Evolutionary conservation across 441 rosid genomes (phyloP).

Genomic region (Erodium trifolium): DNA sequence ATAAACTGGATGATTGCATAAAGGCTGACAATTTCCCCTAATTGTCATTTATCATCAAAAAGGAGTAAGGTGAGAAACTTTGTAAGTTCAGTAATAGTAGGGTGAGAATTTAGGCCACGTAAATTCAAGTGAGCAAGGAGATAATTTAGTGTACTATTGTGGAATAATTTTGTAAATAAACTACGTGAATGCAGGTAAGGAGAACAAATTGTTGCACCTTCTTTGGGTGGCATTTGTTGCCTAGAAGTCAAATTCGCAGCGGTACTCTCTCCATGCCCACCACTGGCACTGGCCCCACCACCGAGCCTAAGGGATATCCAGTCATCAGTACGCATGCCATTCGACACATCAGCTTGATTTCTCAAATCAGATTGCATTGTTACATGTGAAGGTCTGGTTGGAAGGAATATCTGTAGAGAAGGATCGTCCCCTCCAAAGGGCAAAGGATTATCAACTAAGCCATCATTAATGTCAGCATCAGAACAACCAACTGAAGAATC

Average conservation of each 20-base stretch:
- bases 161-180: too few species aligned
- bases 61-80: too few species aligned
- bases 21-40: too few species aligned
- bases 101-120: too few species aligned
- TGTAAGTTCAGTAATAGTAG: too few species aligned
- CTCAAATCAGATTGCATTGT: conserved; percentile 47
- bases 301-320: conserved; percentile 97
- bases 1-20: too few species aligned
- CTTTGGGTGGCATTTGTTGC: conserved; percentile 49
- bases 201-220: conserved; percentile 39
- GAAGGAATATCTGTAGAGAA: conserved; percentile 86
- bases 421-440: conserved; percentile 81
- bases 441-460: conserved; percentile 78
- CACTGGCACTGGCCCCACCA: conserved; percentile 34
- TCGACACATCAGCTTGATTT: conserved; percentile 65
- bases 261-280: conserved; percentile 40
- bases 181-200: conserved; percentile 3
- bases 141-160: too few species aligned
- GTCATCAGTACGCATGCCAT: conserved; percentile 68
- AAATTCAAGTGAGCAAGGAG: too few species aligned
- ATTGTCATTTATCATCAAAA: too few species aligned
- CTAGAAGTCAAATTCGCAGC: conserved; percentile 39
- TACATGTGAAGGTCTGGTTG: conserved; percentile 66
- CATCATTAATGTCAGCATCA: conserved; percentile 47
- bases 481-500: conserved; percentile 48